Evolutionary conservation across 768 basidiomycete genomes (phyloP).

Genomic region (Lactifluus piperatus): DNA sequence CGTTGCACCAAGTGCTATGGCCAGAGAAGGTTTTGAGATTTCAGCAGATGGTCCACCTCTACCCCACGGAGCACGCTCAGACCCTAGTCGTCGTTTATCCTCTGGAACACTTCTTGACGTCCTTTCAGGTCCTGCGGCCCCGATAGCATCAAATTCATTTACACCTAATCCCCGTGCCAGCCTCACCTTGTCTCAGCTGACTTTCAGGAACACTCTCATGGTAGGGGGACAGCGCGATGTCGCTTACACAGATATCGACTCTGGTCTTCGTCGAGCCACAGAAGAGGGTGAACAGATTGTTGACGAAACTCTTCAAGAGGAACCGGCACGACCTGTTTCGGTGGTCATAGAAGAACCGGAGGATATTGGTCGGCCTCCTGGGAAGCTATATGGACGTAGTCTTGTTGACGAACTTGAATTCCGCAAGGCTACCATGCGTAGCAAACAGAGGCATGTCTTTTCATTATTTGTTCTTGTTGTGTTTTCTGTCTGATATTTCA

Average conservation of each 20-base stretch:
- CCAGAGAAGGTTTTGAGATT: conserved; percentile 52
- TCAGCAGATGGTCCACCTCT: conserved; percentile 69
- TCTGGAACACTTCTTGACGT: conserved; percentile 27
- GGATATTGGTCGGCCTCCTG: conserved; percentile 44
- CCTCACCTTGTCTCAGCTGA: conserved; percentile 71
- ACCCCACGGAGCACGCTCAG: conserved; percentile 61
- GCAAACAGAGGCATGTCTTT: conserved; percentile 63
- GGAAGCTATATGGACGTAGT: conserved; percentile 79
- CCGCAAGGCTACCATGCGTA: conserved; percentile 74
- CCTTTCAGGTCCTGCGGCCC: conserved; percentile 28
- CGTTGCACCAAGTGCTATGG: conserved; percentile 27
- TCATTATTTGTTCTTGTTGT: background rate
- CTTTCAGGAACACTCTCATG: conserved; percentile 74
- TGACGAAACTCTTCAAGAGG: conserved; percentile 34
- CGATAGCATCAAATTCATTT: conserved; percentile 52
- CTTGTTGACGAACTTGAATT: conserved; percentile 85
- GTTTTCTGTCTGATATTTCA: background rate
- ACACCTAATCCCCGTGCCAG: conserved; percentile 70
- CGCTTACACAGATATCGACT: conserved; percentile 51
- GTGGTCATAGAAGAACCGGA: conserved; percentile 25
- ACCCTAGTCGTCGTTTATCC: conserved; percentile 38
- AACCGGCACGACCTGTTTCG: conserved; percentile 24
- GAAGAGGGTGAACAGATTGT: conserved; percentile 71
- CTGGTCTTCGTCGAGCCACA: conserved; percentile 57
- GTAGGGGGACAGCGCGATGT: conserved; percentile 60